Conservation (phyloP, 1,284 basidiomycete genomes). For the Puccinia novopanici region DNA sequence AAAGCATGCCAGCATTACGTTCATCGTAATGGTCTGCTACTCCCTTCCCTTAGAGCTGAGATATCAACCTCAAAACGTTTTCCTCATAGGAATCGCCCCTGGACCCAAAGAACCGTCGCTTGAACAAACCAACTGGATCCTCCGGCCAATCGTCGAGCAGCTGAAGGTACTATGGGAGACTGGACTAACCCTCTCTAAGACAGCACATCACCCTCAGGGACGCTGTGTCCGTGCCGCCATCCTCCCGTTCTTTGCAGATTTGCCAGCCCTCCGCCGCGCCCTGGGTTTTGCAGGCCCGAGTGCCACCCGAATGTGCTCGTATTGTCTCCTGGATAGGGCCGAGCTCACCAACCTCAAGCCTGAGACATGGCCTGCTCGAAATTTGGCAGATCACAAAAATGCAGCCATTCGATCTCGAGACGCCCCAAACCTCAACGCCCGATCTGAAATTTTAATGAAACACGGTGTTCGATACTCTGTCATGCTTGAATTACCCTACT, state of each 20-base stretch:
- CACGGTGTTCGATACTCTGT: constrained; percentile 43
- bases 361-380: constrained; percentile 5
- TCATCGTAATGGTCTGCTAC: constrained; percentile 15
- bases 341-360: constrained; percentile 35
- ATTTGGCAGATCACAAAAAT: neutral
- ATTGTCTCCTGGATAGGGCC: constrained; percentile 31
- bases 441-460: neutral
- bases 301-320: constrained; percentile 50
- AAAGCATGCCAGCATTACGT: constrained; percentile 5
- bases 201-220: constrained; percentile 1
- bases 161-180: constrained; percentile 57
- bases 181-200: constrained; percentile 54
- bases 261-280: constrained; percentile 50
- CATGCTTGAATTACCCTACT: constrained; percentile 28
- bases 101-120: constrained; percentile 53
- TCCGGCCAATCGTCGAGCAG: constrained; percentile 57
- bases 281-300: constrained; percentile 47
- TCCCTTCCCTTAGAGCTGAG: constrained; percentile 56
- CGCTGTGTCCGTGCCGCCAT: constrained; percentile 12
- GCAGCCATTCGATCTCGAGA: constrained; percentile 30
- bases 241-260: constrained; percentile 41
- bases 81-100: constrained; percentile 60
- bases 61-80: constrained; percentile 59
- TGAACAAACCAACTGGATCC: constrained; percentile 56
- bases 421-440: neutral